phyloP scores from a whole-genome alignment of 2,329 filamentous ascomycete genomes.

The Acarospora socialis region DNA sequence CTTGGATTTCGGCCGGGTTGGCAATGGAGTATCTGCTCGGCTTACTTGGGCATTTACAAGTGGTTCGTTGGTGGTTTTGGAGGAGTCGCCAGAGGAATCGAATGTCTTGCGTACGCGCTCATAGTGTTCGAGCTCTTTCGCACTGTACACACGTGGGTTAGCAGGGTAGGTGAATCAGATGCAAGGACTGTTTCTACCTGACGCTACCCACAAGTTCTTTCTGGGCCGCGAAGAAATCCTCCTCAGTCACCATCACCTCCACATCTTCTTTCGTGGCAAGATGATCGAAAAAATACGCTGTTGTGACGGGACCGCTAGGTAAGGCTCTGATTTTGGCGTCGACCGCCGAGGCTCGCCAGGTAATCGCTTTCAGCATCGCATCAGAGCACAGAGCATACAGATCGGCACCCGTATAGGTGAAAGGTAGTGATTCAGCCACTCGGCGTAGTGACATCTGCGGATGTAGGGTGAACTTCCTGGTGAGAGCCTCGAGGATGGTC shows the following conservation, averaged over 20 bases:
- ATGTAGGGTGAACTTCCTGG: constrained; percentile 80
- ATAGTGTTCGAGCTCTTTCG: constrained; percentile 84
- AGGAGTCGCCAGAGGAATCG: constrained; percentile 36
- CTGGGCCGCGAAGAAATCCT: constrained; percentile 73
- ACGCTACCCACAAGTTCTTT: constrained; percentile 84
- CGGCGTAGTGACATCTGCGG: constrained; percentile 60
- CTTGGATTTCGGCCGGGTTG: constrained; percentile 16
- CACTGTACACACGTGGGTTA: constrained; percentile 34
- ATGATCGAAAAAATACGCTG: constrained; percentile 94
- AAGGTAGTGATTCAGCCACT: constrained; percentile 66
- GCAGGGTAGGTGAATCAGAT: constrained; percentile 15
- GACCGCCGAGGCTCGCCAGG: constrained; percentile 68
- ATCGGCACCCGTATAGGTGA: constrained; percentile 95
- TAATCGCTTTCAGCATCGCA: constrained; percentile 97
- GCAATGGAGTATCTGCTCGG: constrained; percentile 12
- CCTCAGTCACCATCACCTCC: constrained; percentile 73
- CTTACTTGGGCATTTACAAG: constrained; percentile 6
- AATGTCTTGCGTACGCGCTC: constrained; percentile 71
- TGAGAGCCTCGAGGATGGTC: constrained; percentile 85
- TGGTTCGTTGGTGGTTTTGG: neutral
- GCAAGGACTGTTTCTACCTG: constrained; percentile 24
- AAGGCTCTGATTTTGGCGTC: constrained; percentile 67
- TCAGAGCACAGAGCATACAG: constrained; percentile 95
- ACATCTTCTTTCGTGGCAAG: constrained; percentile 69
- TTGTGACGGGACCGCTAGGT: constrained; percentile 48